Conservation (phyloP, 495 filamentous ascomycete species). For the Aspergillus leporis region DNA sequence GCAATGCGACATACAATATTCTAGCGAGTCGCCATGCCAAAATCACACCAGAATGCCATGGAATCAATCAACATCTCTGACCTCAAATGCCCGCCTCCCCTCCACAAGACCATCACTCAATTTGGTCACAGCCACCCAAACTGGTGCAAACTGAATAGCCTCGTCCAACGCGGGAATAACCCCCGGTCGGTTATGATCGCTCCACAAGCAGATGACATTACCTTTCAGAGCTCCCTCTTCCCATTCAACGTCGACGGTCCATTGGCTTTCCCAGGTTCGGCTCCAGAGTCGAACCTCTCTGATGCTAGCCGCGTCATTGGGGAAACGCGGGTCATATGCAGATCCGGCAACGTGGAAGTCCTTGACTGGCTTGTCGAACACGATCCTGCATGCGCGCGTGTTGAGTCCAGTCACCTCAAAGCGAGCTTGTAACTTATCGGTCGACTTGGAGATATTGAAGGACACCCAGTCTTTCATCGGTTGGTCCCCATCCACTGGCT, state of each 20-base stretch:
- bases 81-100: conserved; percentile 59
- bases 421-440: conserved; percentile 38
- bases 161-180: conserved; percentile 87
- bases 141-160: conserved; percentile 68
- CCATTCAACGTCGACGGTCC: conserved; percentile 79
- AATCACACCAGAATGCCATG: not conserved
- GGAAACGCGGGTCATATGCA: conserved; percentile 57
- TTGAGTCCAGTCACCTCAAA: conserved; percentile 64
- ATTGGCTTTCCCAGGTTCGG: conserved; percentile 69
- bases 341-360: conserved; percentile 61
- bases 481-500: conserved; percentile 40
- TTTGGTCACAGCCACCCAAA: conserved; percentile 78
- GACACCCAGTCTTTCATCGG: conserved; percentile 58
- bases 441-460: conserved; percentile 55
- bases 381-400: conserved; percentile 68
- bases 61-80: conserved; percentile 22
- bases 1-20: not conserved
- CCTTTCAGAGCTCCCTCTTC: conserved; percentile 54
- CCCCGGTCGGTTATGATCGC: conserved; percentile 71
- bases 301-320: conserved; percentile 50
- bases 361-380: conserved; percentile 62
- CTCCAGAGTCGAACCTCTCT: conserved; percentile 69
- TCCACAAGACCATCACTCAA: conserved; percentile 78
- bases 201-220: conserved; percentile 80
- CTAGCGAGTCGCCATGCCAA: not conserved